A percentile compares a stretch with the other conserved stretches of the same genome.
Conservation (phyloP, 257 asterid species). For the Solanum boliviense region DNA sequence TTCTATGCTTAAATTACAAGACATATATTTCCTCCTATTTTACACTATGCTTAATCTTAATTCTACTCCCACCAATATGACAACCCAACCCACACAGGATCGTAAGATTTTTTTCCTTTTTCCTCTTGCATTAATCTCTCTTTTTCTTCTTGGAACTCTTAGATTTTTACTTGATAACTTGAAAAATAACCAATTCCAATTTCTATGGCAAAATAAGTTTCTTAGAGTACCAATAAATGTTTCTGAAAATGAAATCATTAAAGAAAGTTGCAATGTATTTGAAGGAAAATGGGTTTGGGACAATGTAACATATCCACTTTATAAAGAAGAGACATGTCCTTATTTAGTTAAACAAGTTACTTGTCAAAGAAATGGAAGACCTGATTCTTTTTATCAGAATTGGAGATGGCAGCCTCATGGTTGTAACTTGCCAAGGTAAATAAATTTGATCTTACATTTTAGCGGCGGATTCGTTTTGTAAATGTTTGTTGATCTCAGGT, state of each 20-base stretch:
- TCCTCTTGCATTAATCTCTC: slow-evolving; percentile 44
- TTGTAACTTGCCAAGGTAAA: slow-evolving; percentile 76
- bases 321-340: slow-evolving; percentile 57
- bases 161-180: slow-evolving; percentile 40
- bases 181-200: slow-evolving; percentile 25
- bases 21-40: slow-evolving; percentile 2
- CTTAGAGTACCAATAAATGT: slow-evolving; percentile 38
- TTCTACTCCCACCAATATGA: slow-evolving; percentile 19
- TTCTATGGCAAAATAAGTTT: slow-evolving; percentile 13
- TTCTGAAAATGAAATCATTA: slow-evolving; percentile 40
- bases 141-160: slow-evolving; percentile 46
- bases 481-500: slow-evolving; percentile 24
- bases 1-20: slow-evolving; percentile 34
- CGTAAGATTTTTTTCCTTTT: slow-evolving; percentile 39
- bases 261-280: slow-evolving; percentile 64
- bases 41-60: background rate
- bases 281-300: slow-evolving; percentile 78
- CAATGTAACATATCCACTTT: slow-evolving; percentile 52
- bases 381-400: slow-evolving; percentile 67
- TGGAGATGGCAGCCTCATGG: slow-evolving; percentile 88
- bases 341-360: slow-evolving; percentile 75
- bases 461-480: background rate
- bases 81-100: slow-evolving; percentile 15
- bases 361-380: slow-evolving; percentile 69
- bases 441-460: too few species aligned